Base-by-base conservation (phyloP, 768 basidiomycete species). In the Podaxis sp. region DNA sequence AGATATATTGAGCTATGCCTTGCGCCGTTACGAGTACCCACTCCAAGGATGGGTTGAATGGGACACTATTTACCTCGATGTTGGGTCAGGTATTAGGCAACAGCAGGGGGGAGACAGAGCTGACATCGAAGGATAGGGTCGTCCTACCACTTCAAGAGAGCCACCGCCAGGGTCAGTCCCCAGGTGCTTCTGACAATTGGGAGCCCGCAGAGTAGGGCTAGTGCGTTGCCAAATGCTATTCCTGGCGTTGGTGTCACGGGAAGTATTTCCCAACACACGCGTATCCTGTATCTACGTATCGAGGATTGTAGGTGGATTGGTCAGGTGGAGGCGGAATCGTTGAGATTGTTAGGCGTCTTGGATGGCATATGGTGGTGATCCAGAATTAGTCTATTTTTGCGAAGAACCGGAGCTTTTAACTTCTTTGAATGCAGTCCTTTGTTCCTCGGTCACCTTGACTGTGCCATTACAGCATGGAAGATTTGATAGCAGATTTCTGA, bases 211-310 rank as follows among this genome's bases (percentile, higher is more conserved):
- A 21, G 57, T 56, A 38, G 10, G 10, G 27, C 50, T 35, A 11
- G 27, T 35, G 42, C 44, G 47, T 57, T 48, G 47, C 37, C 44
- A 57, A 18, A 27, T 40, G 42, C 38, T 53, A 46, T 23, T 51
- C 36, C 50, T 54, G 23, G 14, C 55, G 21, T 21, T 48, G 47
- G 23, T 18, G 56, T 50, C 50, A 65, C 69, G 72, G 58, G 78
- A 77, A 62, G 70, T 74, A 48, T 68, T 68, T 57, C 18, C 59
- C 65, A 61, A 14, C 74, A 74, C 9, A 73, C 72, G 5, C 62
- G 65, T 47, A 77, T 83, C 52, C 68, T 70, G 54, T 82, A 76
- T 57, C 62, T 82, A 27, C 76, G 79, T 47, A 67, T 82, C 28
- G 74, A 75, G 46, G 71, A 76, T 55, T 82, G 79, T 62, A 67